Percentiles rank a stretch among this genome's conserved stretches.
Conservation (phyloP, 495 filamentous ascomycete genomes). For the Lasiosphaeria miniovina region DNA sequence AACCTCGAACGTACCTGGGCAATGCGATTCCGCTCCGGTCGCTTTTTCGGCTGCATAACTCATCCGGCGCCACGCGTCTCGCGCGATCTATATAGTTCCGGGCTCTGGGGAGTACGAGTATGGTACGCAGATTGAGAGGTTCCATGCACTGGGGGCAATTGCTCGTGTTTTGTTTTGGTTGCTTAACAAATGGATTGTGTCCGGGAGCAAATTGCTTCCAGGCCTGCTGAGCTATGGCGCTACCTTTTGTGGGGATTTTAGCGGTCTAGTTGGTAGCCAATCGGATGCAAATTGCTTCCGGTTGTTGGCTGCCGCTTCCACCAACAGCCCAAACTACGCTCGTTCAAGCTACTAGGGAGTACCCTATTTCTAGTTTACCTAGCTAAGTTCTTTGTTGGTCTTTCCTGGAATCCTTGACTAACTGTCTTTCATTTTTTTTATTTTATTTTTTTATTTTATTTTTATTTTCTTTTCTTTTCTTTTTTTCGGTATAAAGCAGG, state of each 20-base stretch:
- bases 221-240: background rate
- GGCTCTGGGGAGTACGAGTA: background rate
- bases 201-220: background rate
- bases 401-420: too few relatives aligned
- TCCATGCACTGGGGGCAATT: background rate
- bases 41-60: too few relatives aligned
- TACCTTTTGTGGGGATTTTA: background rate
- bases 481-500: too few relatives aligned
- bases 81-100: background rate
- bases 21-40: too few relatives aligned
- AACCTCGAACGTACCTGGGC: too few relatives aligned
- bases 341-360: background rate
- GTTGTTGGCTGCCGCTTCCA: too few relatives aligned
- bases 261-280: background rate
- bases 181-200: background rate
- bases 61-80: too few relatives aligned
- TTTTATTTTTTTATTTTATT: too few relatives aligned
- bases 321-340: background rate
- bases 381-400: too few relatives aligned
- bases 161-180: background rate
- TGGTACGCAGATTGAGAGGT: background rate
- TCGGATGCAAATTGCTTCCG: conserved; percentile 8
- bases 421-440: too few relatives aligned
- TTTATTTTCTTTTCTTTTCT: too few relatives aligned
- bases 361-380: background rate